Evolutionary conservation across 495 filamentous ascomycete species (phyloP).

Genomic region (Penicillium antarcticum): DNA sequence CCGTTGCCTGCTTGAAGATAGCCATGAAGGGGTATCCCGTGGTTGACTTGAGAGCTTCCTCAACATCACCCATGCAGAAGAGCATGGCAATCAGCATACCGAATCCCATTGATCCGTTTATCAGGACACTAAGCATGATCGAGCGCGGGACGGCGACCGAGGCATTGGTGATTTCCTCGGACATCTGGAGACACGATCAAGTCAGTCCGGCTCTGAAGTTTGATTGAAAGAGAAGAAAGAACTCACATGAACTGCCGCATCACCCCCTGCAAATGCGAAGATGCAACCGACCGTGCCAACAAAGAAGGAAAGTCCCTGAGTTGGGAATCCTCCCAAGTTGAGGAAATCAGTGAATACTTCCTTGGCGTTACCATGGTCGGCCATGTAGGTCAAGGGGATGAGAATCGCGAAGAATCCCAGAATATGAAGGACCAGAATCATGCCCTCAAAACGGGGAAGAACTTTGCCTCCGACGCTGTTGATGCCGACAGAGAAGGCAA

Average conservation of each 20-base stretch:
- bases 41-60: slow-evolving; percentile 25
- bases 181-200: slow-evolving; percentile 34
- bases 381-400: slow-evolving; percentile 45
- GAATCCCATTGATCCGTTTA: slow-evolving; percentile 51
- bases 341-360: slow-evolving; percentile 47
- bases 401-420: slow-evolving; percentile 51
- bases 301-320: slow-evolving; percentile 41
- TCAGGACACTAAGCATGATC: slow-evolving; percentile 41
- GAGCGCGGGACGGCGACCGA: slow-evolving; percentile 41
- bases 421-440: slow-evolving; percentile 48
- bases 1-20: slow-evolving; percentile 44
- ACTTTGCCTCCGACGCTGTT: slow-evolving; percentile 39
- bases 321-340: slow-evolving; percentile 44
- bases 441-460: slow-evolving; percentile 42
- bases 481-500: slow-evolving; percentile 35
- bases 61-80: slow-evolving; percentile 46
- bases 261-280: slow-evolving; percentile 40
- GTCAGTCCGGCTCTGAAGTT: not conserved
- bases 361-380: slow-evolving; percentile 34
- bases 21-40: slow-evolving; percentile 50
- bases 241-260: slow-evolving; percentile 42
- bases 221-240: not conserved
- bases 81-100: slow-evolving; percentile 47
- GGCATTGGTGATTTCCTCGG: slow-evolving; percentile 52
- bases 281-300: slow-evolving; percentile 40